A percentile compares a stretch with the other conserved stretches of the same genome.
These are phyloP conservation scores for Pseudodiploospora longispora DNA, from an alignment of 2,329 filamentous ascomycete species.

Conservation along the genomic window DNA sequence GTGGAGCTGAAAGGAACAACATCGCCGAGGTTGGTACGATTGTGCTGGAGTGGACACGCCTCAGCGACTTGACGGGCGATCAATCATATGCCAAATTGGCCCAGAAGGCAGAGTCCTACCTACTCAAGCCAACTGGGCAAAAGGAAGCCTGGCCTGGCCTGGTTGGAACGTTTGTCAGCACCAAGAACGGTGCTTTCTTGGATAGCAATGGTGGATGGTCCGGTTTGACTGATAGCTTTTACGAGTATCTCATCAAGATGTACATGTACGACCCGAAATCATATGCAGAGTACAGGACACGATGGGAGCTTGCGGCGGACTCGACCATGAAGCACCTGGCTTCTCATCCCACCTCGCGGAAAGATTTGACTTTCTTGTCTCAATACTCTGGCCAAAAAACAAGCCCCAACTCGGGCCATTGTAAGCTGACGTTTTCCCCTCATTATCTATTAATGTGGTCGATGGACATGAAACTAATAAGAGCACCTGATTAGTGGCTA, in stretches of 20 bases:
- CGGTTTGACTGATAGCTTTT: constrained; percentile 71
- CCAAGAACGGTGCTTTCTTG: constrained; percentile 57
- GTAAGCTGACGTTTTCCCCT: constrained; percentile 24
- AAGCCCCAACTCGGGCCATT: constrained; percentile 39
- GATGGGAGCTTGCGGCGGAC: constrained; percentile 68
- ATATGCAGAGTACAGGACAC: constrained; percentile 59
- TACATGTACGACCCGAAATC: constrained; percentile 65
- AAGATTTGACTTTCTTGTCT: constrained; percentile 66
- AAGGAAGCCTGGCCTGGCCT: constrained; percentile 71
- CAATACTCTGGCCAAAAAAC: constrained; percentile 41
- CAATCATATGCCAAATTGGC: constrained; percentile 56
- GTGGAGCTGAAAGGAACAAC: constrained; percentile 52
- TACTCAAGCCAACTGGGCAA: constrained; percentile 51
- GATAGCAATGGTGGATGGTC: constrained; percentile 67
- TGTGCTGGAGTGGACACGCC: constrained; percentile 74
- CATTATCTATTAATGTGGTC: constrained; percentile 19
- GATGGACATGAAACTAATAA: not conserved
- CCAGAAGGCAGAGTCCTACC: constrained; percentile 60
- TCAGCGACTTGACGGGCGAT: constrained; percentile 68
- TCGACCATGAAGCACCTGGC: constrained; percentile 65
- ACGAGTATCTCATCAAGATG: constrained; percentile 91
- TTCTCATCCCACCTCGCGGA: constrained; percentile 56
- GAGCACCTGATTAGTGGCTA: constrained; percentile 47
- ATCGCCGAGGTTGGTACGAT: constrained; percentile 71
- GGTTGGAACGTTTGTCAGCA: constrained; percentile 58